A percentile compares a stretch with the other conserved stretches of the same genome.
Conservation (phyloP, 139 green algal species). For the Micractinium conductrix region DNA sequence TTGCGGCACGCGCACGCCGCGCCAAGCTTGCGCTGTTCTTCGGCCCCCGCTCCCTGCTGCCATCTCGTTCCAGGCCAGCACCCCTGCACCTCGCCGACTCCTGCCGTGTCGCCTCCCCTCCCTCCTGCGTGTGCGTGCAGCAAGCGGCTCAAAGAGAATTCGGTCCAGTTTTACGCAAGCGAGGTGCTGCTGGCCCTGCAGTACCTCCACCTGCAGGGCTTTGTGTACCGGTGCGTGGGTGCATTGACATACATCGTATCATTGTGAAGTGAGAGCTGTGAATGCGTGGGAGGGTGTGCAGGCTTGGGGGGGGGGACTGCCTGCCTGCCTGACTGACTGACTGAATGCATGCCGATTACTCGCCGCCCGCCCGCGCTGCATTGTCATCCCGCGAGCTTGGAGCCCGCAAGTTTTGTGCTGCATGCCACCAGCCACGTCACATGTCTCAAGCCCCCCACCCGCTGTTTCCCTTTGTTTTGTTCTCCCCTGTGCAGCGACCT, state of each 20-base stretch:
- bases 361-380: too few species aligned
- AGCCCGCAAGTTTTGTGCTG: too few species aligned
- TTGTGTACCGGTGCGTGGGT: slow-evolving; percentile 84
- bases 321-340: too few species aligned
- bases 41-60: too few species aligned
- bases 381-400: too few species aligned
- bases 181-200: slow-evolving; percentile 98
- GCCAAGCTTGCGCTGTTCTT: not conserved
- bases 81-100: not conserved
- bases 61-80: not conserved
- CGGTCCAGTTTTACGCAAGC: slow-evolving; percentile 89
- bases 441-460: not conserved
- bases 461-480: too few species aligned
- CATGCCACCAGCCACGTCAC: too few species aligned
- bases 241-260: too few species aligned
- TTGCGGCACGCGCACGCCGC: not conserved
- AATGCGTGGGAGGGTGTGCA: too few species aligned
- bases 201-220: slow-evolving; percentile 97
- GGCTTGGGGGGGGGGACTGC: too few species aligned
- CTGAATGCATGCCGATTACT: too few species aligned
- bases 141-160: slow-evolving; percentile 81
- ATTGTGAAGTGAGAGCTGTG: too few species aligned
- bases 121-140: slow-evolving; percentile 2
- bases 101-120: not conserved
- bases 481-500: slow-evolving; percentile 73